Conservation (phyloP, 1,284 basidiomycete genomes). For the Blastosporella zonata region DNA sequence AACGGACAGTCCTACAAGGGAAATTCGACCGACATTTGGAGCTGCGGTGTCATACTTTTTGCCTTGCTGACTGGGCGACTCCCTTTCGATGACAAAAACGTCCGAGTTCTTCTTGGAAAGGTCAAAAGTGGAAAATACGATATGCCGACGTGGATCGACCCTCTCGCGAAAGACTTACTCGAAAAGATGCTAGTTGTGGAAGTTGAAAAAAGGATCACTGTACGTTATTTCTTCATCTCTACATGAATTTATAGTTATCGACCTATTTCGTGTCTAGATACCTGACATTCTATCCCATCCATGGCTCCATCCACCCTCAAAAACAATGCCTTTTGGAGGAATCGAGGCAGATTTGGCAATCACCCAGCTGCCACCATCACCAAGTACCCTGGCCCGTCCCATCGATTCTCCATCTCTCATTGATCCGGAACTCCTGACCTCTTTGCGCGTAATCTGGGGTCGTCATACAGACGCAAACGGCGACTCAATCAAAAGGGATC, state of each 20-base stretch:
- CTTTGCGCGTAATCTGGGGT: slow-evolving; percentile 87
- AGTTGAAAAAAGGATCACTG: slow-evolving; percentile 77
- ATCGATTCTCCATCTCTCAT: slow-evolving; percentile 71
- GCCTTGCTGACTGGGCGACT: slow-evolving; percentile 85
- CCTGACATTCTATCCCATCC: slow-evolving; percentile 86
- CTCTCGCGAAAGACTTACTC: slow-evolving; percentile 73
- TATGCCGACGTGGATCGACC: slow-evolving; percentile 74
- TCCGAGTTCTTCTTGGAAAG: slow-evolving; percentile 81
- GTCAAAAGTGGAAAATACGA: slow-evolving; percentile 88
- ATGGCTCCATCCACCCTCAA: slow-evolving; percentile 56
- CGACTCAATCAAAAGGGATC: slow-evolving; percentile 58
- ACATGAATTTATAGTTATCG: background rate
- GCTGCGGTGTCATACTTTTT: slow-evolving; percentile 88
- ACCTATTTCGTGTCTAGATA: slow-evolving; percentile 52
- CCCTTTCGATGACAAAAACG: slow-evolving; percentile 88
- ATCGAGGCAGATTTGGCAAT: slow-evolving; percentile 24
- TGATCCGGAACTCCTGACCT: slow-evolving; percentile 84
- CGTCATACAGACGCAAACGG: slow-evolving; percentile 54
- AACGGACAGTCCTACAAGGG: slow-evolving; percentile 94
- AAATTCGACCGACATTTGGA: slow-evolving; percentile 93
- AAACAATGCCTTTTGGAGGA: slow-evolving; percentile 31
- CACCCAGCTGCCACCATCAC: slow-evolving; percentile 64
- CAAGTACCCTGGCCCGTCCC: slow-evolving; percentile 58
- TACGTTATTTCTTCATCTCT: background rate
- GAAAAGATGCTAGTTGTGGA: slow-evolving; percentile 90